These are phyloP conservation scores for Metarhizium robertsii DNA, from an alignment of 2,329 filamentous ascomycete species.

Conservation along the genomic window DNA sequence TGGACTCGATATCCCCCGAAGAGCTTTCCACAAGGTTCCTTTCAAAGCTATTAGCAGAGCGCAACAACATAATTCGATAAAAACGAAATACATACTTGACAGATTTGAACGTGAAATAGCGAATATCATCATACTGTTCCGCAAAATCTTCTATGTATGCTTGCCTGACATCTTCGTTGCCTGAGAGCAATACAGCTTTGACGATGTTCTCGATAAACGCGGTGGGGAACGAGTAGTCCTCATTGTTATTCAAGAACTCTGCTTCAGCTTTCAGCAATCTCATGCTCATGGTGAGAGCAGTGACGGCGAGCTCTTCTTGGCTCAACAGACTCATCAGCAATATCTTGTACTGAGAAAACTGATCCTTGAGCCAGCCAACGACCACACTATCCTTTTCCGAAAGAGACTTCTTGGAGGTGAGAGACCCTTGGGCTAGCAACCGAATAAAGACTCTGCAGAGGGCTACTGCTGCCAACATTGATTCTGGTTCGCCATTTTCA, in stretches of 20 bases:
- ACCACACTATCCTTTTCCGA: conserved; percentile 68
- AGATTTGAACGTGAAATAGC: conserved; percentile 70
- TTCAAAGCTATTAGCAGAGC: not conserved
- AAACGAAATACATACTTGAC: conserved; percentile 50
- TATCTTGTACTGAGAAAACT: conserved; percentile 61
- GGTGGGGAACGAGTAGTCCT: conserved; percentile 61
- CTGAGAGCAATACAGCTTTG: conserved; percentile 47
- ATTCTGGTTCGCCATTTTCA: conserved; percentile 39
- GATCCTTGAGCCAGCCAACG: conserved; percentile 67
- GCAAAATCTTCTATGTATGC: conserved; percentile 73
- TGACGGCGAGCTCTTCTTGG: conserved; percentile 55
- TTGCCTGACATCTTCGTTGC: conserved; percentile 49
- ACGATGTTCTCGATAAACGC: conserved; percentile 59
- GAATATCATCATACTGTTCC: conserved; percentile 72
- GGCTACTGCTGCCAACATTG: conserved; percentile 64
- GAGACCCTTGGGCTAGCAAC: conserved; percentile 62
- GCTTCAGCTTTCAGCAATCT: conserved; percentile 73
- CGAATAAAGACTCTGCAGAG: conserved; percentile 81
- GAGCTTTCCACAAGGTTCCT: conserved; percentile 19
- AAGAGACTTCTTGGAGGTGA: conserved; percentile 55
- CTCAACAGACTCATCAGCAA: conserved; percentile 52
- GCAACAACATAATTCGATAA: conserved; percentile 7
- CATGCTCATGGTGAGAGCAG: conserved; percentile 73
- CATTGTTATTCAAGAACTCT: conserved; percentile 48
- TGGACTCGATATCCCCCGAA: conserved; percentile 8